Base-by-base conservation (phyloP, 352 stramenopile genomes). In the Phytopythium oedochilum region DNA sequence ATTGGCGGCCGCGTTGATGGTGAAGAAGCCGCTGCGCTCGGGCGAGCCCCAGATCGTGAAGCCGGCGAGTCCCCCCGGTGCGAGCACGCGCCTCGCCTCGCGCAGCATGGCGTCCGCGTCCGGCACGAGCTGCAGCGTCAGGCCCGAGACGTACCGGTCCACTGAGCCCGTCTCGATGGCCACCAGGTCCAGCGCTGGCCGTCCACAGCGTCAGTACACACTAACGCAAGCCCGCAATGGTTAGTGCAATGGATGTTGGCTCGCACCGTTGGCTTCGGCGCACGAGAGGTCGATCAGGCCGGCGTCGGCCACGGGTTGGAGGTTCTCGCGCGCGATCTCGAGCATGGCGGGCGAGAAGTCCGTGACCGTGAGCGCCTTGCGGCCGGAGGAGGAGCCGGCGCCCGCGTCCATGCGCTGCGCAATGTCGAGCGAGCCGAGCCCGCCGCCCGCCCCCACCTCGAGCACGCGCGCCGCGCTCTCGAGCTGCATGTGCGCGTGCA, bases 11-110 rank as follows among this genome's bases (percentile, higher is more conserved):
- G 55, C 45, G 35, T 61, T 49, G 49, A 70, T 68, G 20, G 59
- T 51, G 50, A 86, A 86, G 20, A 60, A 67, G 9, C 63, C 70
- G 28, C 68, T 82, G 46, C 64, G 56, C 47, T 82, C 75, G 7
- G 70, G 72, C 4, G 51, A 65, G 14, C 60, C 75, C 75, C 75
- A 86, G 61, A 83, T 86, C 25, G 72, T 81, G 45, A 86, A 83
- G 2, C 75, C 70, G 4, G 72, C 75, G 23, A 83, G 51, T 0
- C 75, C 73, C 26, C 73, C 66, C 8, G 53, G 8, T 0, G 46
- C 60, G 29, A 86, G 46, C 29, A 83, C 73, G 42, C 75, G 75
- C 23, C 56, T 56, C 12, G 68, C 61, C 49, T 86, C 75, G 35
- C 62, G 68, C 4, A 86, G 64, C 54, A 82, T 59, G 1, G 68